Evolutionary conservation across 1,139 yeast species (phyloP).

Genomic region (Arxiozyma heterogenica): DNA sequence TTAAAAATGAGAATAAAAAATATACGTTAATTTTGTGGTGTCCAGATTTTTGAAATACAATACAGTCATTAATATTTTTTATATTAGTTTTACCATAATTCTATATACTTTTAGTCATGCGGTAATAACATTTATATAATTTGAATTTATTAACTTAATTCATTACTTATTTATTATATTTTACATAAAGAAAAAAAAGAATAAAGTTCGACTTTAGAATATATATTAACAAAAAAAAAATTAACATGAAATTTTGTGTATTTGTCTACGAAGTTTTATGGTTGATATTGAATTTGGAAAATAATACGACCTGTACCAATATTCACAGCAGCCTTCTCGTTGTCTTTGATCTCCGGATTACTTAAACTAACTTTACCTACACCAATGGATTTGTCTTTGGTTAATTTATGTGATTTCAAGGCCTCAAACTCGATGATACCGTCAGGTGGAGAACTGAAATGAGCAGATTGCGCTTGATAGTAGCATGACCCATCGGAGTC

Average conservation of each 20-base stretch:
- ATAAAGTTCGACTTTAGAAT: neutral
- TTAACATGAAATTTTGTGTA: slow-evolving; percentile 3
- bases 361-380: slow-evolving; percentile 34
- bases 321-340: slow-evolving; percentile 25
- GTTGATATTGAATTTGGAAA: slow-evolving; percentile 19
- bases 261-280: neutral
- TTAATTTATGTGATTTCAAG: slow-evolving; percentile 63
- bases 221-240: neutral
- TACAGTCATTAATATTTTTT: neutral
- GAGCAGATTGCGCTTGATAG: slow-evolving; percentile 53
- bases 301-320: slow-evolving; percentile 27
- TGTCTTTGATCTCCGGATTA: slow-evolving; percentile 27
- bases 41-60: neutral
- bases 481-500: slow-evolving; percentile 39
- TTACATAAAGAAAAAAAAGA: neutral
- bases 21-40: neutral
- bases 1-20: no score
- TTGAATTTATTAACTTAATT: no score
- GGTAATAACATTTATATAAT: no score
- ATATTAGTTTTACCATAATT: neutral
- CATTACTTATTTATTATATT: no score
- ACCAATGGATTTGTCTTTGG: slow-evolving; percentile 61
- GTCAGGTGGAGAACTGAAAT: slow-evolving; percentile 57
- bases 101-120: no score
- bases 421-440: slow-evolving; percentile 52